These are phyloP conservation scores for Acanthamoeba pearcei DNA, from an alignment of 208 protist species.

Conservation along the genomic window DNA sequence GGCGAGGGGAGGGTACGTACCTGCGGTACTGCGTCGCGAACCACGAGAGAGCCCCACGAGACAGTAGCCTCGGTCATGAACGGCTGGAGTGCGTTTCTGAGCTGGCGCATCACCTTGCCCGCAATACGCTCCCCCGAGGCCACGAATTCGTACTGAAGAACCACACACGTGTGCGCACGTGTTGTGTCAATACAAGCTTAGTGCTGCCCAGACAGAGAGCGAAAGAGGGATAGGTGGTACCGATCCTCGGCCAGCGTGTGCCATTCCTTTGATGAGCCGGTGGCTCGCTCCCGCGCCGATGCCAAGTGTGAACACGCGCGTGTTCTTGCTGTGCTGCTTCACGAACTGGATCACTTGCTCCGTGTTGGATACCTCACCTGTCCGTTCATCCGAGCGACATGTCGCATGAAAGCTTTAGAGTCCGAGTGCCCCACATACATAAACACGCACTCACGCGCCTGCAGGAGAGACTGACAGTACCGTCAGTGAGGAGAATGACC, in stretches of 20 bases:
- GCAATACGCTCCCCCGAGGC: not conserved
- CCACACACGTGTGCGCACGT: not conserved
- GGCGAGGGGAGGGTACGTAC: not conserved
- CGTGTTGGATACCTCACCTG: slow-evolving; percentile 64
- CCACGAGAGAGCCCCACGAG: slow-evolving; percentile 4
- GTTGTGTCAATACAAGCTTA: not conserved
- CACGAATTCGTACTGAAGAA: slow-evolving; percentile 37
- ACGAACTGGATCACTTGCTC: slow-evolving; percentile 60
- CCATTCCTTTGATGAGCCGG: slow-evolving; percentile 38
- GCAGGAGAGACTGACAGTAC: not conserved
- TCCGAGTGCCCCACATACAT: not conserved
- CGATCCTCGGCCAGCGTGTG: not conserved
- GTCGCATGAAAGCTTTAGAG: not conserved
- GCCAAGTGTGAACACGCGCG: slow-evolving; percentile 76
- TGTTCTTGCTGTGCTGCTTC: not conserved
- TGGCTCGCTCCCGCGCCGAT: slow-evolving; percentile 65
- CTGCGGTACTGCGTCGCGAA: not conserved
- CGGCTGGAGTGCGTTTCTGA: slow-evolving; percentile 54
- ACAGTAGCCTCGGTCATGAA: not conserved
- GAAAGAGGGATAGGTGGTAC: not conserved
- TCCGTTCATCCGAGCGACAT: not conserved
- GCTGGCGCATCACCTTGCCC: slow-evolving; percentile 66
- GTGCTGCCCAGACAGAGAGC: not conserved
- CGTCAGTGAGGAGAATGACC: slow-evolving; percentile 73
- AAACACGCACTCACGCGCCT: not conserved